A percentile compares a stretch with the other conserved stretches of the same genome.
Conservation (phyloP, 129 eudicot genomes). For the Ambrosia trifida region DNA sequence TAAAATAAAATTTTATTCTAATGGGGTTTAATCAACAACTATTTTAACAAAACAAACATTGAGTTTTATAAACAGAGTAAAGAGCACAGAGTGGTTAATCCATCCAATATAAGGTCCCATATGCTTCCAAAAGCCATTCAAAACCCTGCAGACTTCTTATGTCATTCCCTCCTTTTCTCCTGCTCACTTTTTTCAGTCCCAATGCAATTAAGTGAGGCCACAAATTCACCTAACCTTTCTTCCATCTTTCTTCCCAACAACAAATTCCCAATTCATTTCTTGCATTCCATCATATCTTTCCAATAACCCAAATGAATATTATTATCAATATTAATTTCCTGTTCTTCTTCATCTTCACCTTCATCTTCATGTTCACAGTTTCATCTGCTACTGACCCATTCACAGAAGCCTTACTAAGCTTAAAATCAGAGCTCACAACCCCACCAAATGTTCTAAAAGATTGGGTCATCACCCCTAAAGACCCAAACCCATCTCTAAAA, state of each 20-base stretch:
- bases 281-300: constrained; percentile 19
- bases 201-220: constrained; percentile 39
- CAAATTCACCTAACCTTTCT: constrained; percentile 44
- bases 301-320: constrained; percentile 17
- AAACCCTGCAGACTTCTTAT: constrained; percentile 29
- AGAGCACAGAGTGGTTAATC: constrained; percentile 3
- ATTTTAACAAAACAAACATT: no score
- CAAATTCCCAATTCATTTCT: constrained; percentile 19
- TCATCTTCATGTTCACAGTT: constrained; percentile 36
- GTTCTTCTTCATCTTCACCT: constrained; percentile 32
- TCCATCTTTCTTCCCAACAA: not conserved
- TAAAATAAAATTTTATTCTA: no score
- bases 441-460: constrained; percentile 45
- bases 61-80: not conserved
- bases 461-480: constrained; percentile 57
- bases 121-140: constrained; percentile 50
- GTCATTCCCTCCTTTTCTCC: constrained; percentile 40
- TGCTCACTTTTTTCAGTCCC: constrained; percentile 60
- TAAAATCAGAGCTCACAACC: constrained; percentile 62
- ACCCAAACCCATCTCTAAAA: constrained; percentile 35
- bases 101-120: constrained; percentile 28
- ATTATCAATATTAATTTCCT: constrained; percentile 46
- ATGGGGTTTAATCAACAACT: no score
- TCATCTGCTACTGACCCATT: constrained; percentile 52
- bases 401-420: constrained; percentile 60